Evolutionary conservation across 2,329 filamentous ascomycete genomes (phyloP).

Genomic region (Drechslera avenae): DNA sequence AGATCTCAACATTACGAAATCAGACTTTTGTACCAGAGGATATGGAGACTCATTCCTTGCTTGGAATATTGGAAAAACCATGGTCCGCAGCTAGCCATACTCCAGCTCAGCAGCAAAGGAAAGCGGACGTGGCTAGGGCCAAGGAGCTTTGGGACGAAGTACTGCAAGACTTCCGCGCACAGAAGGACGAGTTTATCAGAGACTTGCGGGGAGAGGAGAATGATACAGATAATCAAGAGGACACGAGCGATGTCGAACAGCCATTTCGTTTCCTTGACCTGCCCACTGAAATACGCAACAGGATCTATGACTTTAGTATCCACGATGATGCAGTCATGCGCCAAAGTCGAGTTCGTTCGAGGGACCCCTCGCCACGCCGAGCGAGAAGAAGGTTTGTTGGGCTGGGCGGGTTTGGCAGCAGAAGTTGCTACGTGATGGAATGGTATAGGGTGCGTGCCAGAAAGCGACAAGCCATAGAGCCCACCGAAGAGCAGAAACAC

Average conservation of each 20-base stretch:
- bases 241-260: no score
- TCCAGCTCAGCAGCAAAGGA: background rate
- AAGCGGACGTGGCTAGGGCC: background rate
- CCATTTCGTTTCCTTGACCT: slow-evolving; percentile 1
- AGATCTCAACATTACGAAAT: no score
- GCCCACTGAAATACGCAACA: slow-evolving; percentile 3
- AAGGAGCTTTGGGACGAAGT: background rate
- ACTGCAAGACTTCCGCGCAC: background rate
- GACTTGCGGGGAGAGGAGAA: no score
- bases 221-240: no score
- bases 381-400: background rate
- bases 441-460: background rate
- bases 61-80: background rate
- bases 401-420: background rate
- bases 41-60: no score
- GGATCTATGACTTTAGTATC: background rate
- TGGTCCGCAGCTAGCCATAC: background rate
- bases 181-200: no score
- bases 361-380: no score
- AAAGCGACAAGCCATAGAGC: background rate
- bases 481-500: background rate
- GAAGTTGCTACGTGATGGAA: background rate
- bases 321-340: background rate
- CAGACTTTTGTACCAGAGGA: no score
- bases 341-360: background rate